A percentile compares a stretch with the other conserved stretches of the same genome.
Evolutionary conservation across 2,329 filamentous ascomycete genomes (phyloP).

Genomic region (Blumeriella jaapii): DNA sequence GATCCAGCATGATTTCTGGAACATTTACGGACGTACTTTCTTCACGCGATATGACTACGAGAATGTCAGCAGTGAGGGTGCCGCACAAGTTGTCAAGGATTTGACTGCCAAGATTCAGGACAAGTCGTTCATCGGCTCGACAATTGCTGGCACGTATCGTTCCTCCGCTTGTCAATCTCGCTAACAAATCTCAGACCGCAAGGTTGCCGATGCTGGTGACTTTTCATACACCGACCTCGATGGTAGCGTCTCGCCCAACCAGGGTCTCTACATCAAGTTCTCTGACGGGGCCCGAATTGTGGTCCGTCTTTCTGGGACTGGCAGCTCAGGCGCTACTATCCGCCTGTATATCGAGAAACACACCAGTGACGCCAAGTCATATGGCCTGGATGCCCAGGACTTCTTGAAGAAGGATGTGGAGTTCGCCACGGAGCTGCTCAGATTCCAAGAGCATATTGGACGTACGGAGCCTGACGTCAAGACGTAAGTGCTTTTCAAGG

Average conservation of each 20-base stretch:
- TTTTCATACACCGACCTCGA: constrained; percentile 99
- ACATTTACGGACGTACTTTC: constrained; percentile 90
- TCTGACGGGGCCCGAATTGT: constrained; percentile 91
- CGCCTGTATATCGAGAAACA: constrained; percentile 96
- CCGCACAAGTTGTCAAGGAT: constrained; percentile 78
- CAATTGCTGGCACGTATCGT: constrained; percentile 48
- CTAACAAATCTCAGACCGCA: constrained; percentile 43
- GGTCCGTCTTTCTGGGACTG: constrained; percentile 87
- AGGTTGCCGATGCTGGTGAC: constrained; percentile 82
- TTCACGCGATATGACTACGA: constrained; percentile 99
- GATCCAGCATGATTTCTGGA: constrained; percentile 97
- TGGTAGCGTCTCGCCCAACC: constrained; percentile 87
- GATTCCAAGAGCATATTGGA: constrained; percentile 88
- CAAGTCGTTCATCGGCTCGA: constrained; percentile 66
- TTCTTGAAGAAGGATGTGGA: constrained; percentile 86
- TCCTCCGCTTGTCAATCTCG: constrained; percentile 15
- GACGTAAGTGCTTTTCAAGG: too few relatives aligned
- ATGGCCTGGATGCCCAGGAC: constrained; percentile 75
- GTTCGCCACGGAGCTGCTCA: constrained; percentile 73
- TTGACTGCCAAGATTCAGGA: constrained; percentile 69
- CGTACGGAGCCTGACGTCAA: constrained; percentile 92
- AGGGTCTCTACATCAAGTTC: constrained; percentile 91
- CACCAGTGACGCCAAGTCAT: constrained; percentile 67
- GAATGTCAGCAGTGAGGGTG: constrained; percentile 81
- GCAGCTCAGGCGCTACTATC: constrained; percentile 90